These are phyloP conservation scores for Inga laurina DNA, from an alignment of 306 rosid genomes.

Conservation along the genomic window DNA sequence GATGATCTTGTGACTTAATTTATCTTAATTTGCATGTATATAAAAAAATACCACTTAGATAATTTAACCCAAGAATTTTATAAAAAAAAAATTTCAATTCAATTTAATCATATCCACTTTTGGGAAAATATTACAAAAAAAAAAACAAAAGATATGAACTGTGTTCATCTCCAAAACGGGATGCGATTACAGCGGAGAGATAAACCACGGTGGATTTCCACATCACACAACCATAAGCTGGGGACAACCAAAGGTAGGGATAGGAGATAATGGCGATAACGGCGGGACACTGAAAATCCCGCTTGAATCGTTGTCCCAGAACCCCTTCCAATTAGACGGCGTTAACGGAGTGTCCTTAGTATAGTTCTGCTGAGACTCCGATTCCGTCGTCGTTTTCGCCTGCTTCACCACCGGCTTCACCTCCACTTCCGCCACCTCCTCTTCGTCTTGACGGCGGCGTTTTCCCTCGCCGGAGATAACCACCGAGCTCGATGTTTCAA, in stretches of 20 bases:
- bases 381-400: conserved; percentile 43
- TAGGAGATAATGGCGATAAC: conserved; percentile 84
- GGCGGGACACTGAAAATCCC: conserved; percentile 67
- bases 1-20: not conserved
- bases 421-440: conserved; percentile 23
- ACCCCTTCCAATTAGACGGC: conserved; percentile 74
- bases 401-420: conserved; percentile 49
- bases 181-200: not conserved
- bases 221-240: conserved; percentile 61
- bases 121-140: not conserved
- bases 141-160: not conserved
- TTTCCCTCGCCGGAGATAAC: conserved; percentile 29
- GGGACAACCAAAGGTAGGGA: conserved; percentile 53
- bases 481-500: conserved; percentile 13
- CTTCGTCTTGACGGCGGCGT: conserved; percentile 49
- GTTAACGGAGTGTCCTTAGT: conserved; percentile 63
- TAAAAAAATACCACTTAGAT: not conserved
- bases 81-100: not conserved
- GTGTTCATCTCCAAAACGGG: not conserved
- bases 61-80: not conserved
- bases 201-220: not conserved
- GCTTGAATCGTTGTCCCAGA: conserved; percentile 65
- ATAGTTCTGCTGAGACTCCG: not conserved
- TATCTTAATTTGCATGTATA: not conserved
- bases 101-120: not conserved